Evolutionary conservation across 192 early-diverging fungal species (phyloP).

Genomic region (Podila epicladia): DNA sequence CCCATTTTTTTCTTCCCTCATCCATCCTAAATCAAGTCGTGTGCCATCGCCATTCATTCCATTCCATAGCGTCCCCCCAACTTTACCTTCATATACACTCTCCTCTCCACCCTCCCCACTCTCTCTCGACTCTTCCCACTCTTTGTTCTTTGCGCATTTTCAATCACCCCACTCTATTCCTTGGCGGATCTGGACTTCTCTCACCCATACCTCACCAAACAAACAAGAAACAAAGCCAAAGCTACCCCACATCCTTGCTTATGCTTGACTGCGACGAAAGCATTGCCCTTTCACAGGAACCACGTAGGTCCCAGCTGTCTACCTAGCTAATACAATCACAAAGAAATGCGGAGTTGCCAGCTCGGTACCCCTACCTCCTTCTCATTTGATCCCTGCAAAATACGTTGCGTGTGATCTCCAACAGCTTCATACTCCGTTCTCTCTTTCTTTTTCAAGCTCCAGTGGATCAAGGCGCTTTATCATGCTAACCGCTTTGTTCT

Average conservation of each 20-base stretch:
- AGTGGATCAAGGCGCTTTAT: neutral
- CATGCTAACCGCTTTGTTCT: neutral
- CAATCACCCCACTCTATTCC: neutral
- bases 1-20: neutral
- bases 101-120: neutral
- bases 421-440: neutral
- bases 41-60: neutral
- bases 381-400: too few species aligned
- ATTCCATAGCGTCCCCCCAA: neutral
- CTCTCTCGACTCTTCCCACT: neutral
- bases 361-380: too few species aligned
- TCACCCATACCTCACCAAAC: neutral
- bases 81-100: neutral
- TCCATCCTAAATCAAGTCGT: neutral
- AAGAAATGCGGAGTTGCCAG: neutral
- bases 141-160: neutral
- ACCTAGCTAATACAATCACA: neutral
- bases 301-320: slow-evolving; percentile 23
- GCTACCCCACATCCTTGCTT: slow-evolving; percentile 11
- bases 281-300: slow-evolving; percentile 45
- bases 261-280: slow-evolving; percentile 53
- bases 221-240: neutral
- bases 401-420: neutral
- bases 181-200: neutral
- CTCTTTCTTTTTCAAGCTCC: neutral